Evolutionary conservation across 441 rosid species (phyloP), one percentile per base, ranked within the genome.

Genomic region (Aquilaria agallochum): DNA sequence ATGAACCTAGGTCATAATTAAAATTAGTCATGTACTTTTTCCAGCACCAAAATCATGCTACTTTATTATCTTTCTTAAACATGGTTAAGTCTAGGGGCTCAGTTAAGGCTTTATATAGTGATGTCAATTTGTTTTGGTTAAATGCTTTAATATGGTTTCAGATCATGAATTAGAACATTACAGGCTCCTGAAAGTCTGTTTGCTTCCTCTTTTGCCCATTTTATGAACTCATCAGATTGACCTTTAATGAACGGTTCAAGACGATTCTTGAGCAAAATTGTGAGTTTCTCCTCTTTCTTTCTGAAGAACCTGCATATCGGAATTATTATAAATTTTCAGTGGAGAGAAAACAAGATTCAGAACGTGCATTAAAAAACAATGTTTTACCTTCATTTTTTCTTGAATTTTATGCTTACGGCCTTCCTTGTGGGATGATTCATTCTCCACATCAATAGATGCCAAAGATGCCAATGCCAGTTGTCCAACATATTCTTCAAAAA

Each of bases 401-500:
- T 63, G 89, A 63, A 87, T 53, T 78, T 71, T 80, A 60, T 78
- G 78, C 64, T 66, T 77, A 33, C 74, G 73, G 52, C 48, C 69
- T 64, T 88, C 95, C 50, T 63, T 55, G 56, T 85, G 93, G 20
- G 64, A 63, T 1, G 79, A 55, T 33, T 80, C 91, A 47, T 80
- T 80, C 12, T 94, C 97, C 31, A 70, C 55, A 27, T 89, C 95
- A 42, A 79, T 53, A 27, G 86, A 52, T 9, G 90, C 71, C 68
- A 84, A 30, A 44, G 88, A 71, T 63, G 96, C 96, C 75, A 95
- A 66, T 4, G 96, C 93, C 69, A 95, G 92, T 75, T 92, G 86
- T 15, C 99, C 98, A 67, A 92, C 60, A 60, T 92, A 95, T 62
- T 95, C 99, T 72, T 95, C 99, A 73, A 95, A 95, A 60, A 40